Percentiles rank a stretch among this genome's conserved stretches.
phyloP scores from a whole-genome alignment of 1,139 yeast genomes.

The Geotrichum reessii region DNA sequence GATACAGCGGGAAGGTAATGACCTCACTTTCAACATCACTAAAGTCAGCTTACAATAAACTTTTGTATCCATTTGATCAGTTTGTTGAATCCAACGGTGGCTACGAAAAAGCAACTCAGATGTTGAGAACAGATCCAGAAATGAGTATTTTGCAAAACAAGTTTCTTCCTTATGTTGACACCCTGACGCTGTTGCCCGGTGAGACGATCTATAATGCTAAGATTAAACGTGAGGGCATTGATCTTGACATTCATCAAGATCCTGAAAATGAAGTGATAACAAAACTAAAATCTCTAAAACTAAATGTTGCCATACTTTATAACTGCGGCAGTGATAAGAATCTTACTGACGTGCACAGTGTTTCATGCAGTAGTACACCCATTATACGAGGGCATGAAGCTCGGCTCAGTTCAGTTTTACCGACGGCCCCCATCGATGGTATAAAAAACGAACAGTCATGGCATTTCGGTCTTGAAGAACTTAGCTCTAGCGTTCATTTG shows the following conservation, averaged over 20 bases:
- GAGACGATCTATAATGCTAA: background rate
- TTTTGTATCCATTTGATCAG: conserved; percentile 36
- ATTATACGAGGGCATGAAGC: conserved; percentile 2
- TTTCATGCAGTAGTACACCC: conserved; percentile 10
- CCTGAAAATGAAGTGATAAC: background rate
- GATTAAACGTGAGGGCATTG: background rate
- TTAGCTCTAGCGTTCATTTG: conserved; percentile 6
- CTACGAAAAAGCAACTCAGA: background rate
- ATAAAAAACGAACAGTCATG: background rate
- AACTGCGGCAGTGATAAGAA: conserved; percentile 8
- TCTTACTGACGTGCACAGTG: conserved; percentile 1
- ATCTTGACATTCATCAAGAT: background rate
- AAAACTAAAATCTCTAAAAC: background rate
- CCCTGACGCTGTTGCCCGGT: conserved; percentile 8
- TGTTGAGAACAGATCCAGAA: background rate
- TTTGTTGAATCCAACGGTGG: conserved; percentile 26
- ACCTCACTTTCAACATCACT: conserved; percentile 67
- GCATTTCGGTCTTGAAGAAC: conserved; percentile 7
- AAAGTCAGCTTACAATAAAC: conserved; percentile 45
- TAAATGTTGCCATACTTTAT: background rate
- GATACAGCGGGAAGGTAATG: conserved; percentile 63
- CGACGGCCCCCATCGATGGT: background rate
- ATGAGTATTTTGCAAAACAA: background rate
- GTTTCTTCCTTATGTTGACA: conserved; percentile 5
- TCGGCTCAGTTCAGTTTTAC: background rate